Conservation (phyloP, 495 filamentous ascomycete genomes). For the Penicillium coprophilum region DNA sequence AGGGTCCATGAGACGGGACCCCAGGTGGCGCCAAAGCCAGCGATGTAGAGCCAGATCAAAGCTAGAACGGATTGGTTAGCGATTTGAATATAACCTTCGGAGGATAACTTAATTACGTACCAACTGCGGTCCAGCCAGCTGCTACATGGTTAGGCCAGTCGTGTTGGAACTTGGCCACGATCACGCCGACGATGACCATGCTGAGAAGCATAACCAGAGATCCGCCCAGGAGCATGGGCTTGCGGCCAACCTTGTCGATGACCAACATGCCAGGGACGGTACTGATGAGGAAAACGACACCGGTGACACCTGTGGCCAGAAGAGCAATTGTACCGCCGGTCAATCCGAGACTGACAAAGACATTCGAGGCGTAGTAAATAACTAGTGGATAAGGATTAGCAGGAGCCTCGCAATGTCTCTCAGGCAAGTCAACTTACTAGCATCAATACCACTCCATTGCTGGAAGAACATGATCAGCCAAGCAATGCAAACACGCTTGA, state of each 20-base stretch:
- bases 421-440: conserved; percentile 23
- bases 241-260: conserved; percentile 74
- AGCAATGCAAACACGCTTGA: conserved; percentile 39
- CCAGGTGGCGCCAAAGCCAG: conserved; percentile 69
- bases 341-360: conserved; percentile 73
- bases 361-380: conserved; percentile 41
- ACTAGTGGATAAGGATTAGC: conserved; percentile 10
- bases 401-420: not conserved
- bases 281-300: conserved; percentile 68
- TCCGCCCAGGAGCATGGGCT: conserved; percentile 69
- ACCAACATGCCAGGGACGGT: conserved; percentile 70
- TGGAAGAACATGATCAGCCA: conserved; percentile 47
- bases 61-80: conserved; percentile 23
- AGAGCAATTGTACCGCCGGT: conserved; percentile 77
- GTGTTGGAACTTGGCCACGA: conserved; percentile 43
- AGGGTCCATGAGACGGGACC: conserved; percentile 31
- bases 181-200: conserved; percentile 49
- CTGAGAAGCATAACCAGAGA: conserved; percentile 44
- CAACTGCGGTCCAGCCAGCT: conserved; percentile 45
- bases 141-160: conserved; percentile 36
- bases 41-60: conserved; percentile 37
- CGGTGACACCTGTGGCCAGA: conserved; percentile 58
- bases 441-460: conserved; percentile 46
- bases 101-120: conserved; percentile 21
- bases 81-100: conserved; percentile 29